Evolutionary conservation across 176 grass and related monocot genomes (phyloP), one percentile per base, ranked within the genome.

Genomic region (Tillandsia leiboldiana): DNA sequence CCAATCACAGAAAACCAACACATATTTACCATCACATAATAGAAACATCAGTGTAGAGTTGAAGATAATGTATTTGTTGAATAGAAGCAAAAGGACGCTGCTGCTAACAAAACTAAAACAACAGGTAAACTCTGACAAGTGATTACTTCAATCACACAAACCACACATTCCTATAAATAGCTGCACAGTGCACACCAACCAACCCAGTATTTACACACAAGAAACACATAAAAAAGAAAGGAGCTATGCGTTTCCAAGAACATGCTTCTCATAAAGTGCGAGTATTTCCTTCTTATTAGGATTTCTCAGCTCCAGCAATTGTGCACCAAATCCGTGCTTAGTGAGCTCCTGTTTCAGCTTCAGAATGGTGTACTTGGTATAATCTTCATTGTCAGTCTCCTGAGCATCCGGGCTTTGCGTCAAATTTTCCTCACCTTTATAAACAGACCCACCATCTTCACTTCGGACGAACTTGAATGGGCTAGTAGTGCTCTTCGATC

Each of bases 291-390:
- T 88, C 70, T 86, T 88, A 50, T 49, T 85, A 58, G 82, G 67
- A 75, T 73, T 92, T 70, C 50, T 85, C 42, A 85, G 48, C 49
- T 88, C 79, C 28, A 92, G 69, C 76, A 92, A 80, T 70, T 88
- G 76, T 0, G 27, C 67, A 51, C 82, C 82, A 79, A 87, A 91
- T n/a, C 89, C 89, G 70, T 85, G 65, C 67, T 71, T 86, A 14
- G 76, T 81, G 51, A 92, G 77, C 70, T 92, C 85, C 67, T 85
- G 82, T 64, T 84, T 92, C 53, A 88, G 73, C 65, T 84, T 87
- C 64, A 73, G 73, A 70, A 81, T 51, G 13, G 89, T 92, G 57
- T 85, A 78, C 62, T 78, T 92, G 14, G 69, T 83, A 72, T 92
- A 76, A 72, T 81, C 76, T 56, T 72, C 80, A 1, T 75, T 61